These are phyloP conservation scores for Gossypium herbaceum DNA, from an alignment of 345 rosid genomes.

Conservation along the genomic window DNA sequence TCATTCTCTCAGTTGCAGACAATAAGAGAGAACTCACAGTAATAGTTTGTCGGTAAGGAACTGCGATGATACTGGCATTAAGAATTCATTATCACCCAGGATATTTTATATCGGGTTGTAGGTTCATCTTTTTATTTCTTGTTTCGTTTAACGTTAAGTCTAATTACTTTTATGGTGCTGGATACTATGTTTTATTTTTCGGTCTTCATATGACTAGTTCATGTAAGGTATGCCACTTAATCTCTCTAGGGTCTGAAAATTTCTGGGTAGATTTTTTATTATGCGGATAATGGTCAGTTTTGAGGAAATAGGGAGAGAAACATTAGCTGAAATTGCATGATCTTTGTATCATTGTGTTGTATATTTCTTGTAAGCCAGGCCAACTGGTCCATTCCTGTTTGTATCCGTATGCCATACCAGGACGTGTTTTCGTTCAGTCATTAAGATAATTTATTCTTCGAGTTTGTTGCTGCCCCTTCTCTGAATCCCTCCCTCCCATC, in stretches of 20 bases:
- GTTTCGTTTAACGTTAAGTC: conserved; percentile 17
- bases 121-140: conserved; percentile 12
- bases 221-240: conserved; percentile 6
- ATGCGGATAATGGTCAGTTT: conserved; percentile 22
- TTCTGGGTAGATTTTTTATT: conserved; percentile 11
- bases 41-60: conserved; percentile 3
- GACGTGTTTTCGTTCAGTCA: neutral
- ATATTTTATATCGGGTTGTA: conserved; percentile 24
- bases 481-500: neutral
- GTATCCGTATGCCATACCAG: neutral
- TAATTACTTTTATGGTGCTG: conserved; percentile 22
- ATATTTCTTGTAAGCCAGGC: conserved; percentile 25
- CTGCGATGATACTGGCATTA: conserved; percentile 1
- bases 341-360: conserved; percentile 22
- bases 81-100: conserved; percentile 24
- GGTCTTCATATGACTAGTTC: neutral
- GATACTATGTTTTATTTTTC: conserved; percentile 11
- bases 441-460: neutral
- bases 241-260: conserved; percentile 14
- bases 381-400: neutral
- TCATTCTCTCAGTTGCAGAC: conserved; percentile 96
- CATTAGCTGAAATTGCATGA: neutral
- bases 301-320: conserved; percentile 20
- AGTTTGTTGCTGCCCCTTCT: neutral
- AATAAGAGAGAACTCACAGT: conserved; percentile 35